Conservation (phyloP, 139 green algal genomes). For the Edaphochlamys debaryana region DNA sequence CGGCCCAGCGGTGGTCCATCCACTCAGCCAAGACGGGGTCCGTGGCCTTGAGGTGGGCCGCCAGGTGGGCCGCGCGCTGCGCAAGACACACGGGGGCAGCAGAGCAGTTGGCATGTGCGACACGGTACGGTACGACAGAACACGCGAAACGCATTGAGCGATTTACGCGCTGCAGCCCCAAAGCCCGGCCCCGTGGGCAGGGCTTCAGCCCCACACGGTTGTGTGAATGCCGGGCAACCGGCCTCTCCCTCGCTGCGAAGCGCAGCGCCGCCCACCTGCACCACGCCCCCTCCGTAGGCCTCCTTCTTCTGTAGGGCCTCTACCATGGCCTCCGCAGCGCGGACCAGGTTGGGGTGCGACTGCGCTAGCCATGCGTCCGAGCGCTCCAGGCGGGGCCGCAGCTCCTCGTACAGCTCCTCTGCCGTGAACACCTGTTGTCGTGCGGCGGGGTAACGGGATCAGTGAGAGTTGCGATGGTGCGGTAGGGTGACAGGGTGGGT, state of each 20-base stretch:
- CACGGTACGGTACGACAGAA: no score
- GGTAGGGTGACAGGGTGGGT: not conserved
- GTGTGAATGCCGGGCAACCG: no score
- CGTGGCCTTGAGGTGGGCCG: slow-evolving; percentile 1
- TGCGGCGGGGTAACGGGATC: no score
- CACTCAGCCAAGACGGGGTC: slow-evolving; percentile 23
- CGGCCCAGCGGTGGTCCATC: not conserved
- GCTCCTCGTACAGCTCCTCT: slow-evolving; percentile 37
- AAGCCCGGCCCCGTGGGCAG: no score
- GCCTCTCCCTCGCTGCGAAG: no score
- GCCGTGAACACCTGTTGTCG: slow-evolving; percentile 7
- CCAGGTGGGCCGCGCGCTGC: slow-evolving; percentile 29
- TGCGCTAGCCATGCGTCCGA: slow-evolving; percentile 15
- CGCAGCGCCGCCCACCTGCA: no score
- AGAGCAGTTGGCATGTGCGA: no score
- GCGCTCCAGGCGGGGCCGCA: not conserved
- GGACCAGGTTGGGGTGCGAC: not conserved
- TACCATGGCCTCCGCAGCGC: slow-evolving; percentile 17
- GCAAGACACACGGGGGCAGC: no score
- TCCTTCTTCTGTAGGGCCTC: slow-evolving; percentile 29
- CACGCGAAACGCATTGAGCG: no score
- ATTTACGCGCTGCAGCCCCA: no score
- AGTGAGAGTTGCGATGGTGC: no score
- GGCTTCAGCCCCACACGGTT: no score
- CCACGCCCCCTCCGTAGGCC: slow-evolving; percentile 27